phyloP scores from a whole-genome alignment of 305 asterid genomes.

The Fraxinus velutina region DNA sequence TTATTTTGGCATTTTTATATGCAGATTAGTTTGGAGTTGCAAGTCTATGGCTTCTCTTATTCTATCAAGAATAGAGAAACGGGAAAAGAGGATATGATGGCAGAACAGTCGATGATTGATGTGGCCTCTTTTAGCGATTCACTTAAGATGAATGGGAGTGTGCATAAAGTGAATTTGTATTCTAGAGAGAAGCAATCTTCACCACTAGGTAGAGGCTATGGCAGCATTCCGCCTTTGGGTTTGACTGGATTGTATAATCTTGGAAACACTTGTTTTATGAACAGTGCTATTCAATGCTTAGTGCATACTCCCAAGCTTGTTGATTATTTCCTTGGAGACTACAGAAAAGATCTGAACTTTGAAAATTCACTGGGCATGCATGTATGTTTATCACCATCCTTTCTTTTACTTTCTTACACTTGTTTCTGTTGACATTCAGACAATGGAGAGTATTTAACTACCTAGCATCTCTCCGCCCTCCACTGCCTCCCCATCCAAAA shows the following conservation, averaged over 20 bases:
- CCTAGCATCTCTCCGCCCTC: neutral
- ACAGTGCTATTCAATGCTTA: slow-evolving; percentile 78
- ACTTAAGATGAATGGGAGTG: slow-evolving; percentile 37
- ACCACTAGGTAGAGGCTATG: slow-evolving; percentile 24
- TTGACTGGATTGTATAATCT: slow-evolving; percentile 70
- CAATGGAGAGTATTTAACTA: slow-evolving; percentile 1
- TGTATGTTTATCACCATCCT: slow-evolving; percentile 36
- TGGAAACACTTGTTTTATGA: slow-evolving; percentile 83
- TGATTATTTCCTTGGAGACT: slow-evolving; percentile 73
- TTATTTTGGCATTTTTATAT: slow-evolving; percentile 13
- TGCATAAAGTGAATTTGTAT: slow-evolving; percentile 30
- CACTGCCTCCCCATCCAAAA: neutral
- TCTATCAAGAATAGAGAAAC: slow-evolving; percentile 36
- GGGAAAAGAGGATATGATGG: slow-evolving; percentile 32
- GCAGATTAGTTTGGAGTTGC: slow-evolving; percentile 54
- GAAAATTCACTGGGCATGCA: slow-evolving; percentile 68
- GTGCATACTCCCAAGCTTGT: slow-evolving; percentile 68
- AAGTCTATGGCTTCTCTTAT: slow-evolving; percentile 49
- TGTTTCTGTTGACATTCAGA: neutral
- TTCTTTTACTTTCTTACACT: neutral
- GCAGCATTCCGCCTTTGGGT: slow-evolving; percentile 47
- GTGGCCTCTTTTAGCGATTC: slow-evolving; percentile 39
- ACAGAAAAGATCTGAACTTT: slow-evolving; percentile 59
- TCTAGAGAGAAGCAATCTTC: slow-evolving; percentile 26
- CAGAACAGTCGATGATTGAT: slow-evolving; percentile 28